These are phyloP conservation scores for Angophora floribunda DNA, from an alignment of 345 rosid species.

Conservation along the genomic window DNA sequence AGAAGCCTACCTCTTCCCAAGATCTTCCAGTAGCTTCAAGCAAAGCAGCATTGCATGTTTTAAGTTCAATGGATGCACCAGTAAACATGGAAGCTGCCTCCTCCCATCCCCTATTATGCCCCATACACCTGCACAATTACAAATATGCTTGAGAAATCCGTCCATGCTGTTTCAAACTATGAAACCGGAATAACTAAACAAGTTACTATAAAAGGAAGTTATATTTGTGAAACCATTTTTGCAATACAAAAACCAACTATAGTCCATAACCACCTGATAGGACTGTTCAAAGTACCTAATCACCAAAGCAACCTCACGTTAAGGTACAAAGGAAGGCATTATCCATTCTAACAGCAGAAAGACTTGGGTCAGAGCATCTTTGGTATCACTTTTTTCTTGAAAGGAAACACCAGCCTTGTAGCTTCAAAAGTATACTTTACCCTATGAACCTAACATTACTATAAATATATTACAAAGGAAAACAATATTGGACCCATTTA, in stretches of 20 bases:
- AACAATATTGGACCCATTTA: background rate
- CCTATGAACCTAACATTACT: background rate
- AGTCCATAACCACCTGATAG: background rate
- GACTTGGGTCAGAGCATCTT: background rate
- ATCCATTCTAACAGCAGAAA: background rate
- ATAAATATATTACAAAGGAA: background rate
- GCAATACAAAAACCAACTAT: background rate
- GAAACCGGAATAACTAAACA: background rate
- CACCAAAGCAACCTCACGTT: background rate
- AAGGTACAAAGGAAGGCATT: background rate
- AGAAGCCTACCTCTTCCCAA: slow-evolving; percentile 73
- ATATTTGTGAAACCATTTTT: background rate
- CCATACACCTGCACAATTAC: slow-evolving; percentile 71
- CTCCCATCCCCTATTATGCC: slow-evolving; percentile 98
- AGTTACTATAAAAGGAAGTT: background rate
- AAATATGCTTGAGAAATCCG: background rate
- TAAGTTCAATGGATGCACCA: slow-evolving; percentile 66
- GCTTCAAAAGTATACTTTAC: background rate
- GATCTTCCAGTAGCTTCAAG: slow-evolving; percentile 84
- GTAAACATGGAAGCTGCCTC: slow-evolving; percentile 89
- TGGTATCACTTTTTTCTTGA: background rate
- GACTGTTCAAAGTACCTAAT: background rate
- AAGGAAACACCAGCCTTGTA: background rate
- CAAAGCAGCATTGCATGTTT: slow-evolving; percentile 97
- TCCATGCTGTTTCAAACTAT: background rate